Evolutionary conservation across 2,329 filamentous ascomycete genomes (phyloP).

Genomic region (Dryadomyces quercus-mongolicae): DNA sequence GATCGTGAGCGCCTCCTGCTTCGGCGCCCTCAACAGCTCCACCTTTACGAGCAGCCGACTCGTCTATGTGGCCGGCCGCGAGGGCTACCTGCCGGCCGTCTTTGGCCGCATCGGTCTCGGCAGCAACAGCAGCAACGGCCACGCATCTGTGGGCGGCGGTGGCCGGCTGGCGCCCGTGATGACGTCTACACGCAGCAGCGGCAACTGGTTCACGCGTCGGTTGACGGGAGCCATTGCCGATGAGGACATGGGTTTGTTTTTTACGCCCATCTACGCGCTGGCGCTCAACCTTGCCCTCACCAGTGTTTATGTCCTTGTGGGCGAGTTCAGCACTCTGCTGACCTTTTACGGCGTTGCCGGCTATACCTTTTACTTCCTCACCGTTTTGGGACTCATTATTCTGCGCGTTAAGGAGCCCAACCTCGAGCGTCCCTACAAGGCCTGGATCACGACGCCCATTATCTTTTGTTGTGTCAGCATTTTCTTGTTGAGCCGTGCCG

Average conservation of each 20-base stretch:
- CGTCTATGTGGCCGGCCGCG: conserved; percentile 87
- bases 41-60: conserved; percentile 88
- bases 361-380: conserved; percentile 95
- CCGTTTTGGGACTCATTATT: conserved; percentile 85
- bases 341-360: conserved; percentile 97
- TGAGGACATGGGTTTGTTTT: conserved; percentile 69
- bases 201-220: conserved; percentile 45
- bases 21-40: conserved; percentile 87
- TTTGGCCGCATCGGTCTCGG: conserved; percentile 75
- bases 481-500: conserved; percentile 76
- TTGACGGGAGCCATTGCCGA: conserved; percentile 59
- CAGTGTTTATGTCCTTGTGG: conserved; percentile 65
- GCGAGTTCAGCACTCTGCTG: conserved; percentile 82
- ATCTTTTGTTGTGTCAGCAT: conserved; percentile 97
- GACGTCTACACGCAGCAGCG: conserved; percentile 24
- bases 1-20: conserved; percentile 81
- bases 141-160: neutral
- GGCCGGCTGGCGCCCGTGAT: neutral
- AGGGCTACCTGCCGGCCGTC: conserved; percentile 77
- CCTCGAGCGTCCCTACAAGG: conserved; percentile 82
- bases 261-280: conserved; percentile 89
- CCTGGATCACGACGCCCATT: conserved; percentile 94
- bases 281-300: conserved; percentile 68
- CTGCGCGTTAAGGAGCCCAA: conserved; percentile 77
- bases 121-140: conserved; percentile 2